These are phyloP conservation scores for Paspalum vaginatum DNA, from an alignment of 176 grass and related monocot genomes.

Conservation along the genomic window DNA sequence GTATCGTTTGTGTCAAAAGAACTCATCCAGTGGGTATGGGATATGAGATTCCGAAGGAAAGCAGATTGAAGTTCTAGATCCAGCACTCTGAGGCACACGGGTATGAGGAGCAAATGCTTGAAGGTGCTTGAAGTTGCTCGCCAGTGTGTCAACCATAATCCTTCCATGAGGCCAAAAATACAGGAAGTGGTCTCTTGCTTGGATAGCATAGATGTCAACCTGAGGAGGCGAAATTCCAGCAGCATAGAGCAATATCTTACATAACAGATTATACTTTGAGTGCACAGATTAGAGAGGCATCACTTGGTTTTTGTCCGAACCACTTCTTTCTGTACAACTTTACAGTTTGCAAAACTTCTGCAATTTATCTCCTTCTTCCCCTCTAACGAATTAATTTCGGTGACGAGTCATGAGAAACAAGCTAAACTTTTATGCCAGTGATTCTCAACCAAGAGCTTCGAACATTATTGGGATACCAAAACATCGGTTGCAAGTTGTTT, in stretches of 20 bases:
- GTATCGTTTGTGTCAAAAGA: constrained; percentile 47
- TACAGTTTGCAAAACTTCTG: neutral
- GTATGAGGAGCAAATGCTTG: constrained; percentile 64
- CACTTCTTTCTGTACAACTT: neutral
- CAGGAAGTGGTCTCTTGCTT: constrained; percentile 51
- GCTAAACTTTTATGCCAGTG: neutral
- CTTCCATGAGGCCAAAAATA: constrained; percentile 52
- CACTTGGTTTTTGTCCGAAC: neutral
- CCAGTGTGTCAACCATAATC: constrained; percentile 51
- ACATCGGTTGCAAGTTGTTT: neutral
- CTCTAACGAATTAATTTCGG: neutral
- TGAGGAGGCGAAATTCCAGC: constrained; percentile 26
- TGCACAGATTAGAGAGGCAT: neutral
- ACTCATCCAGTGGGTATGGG: constrained; percentile 58
- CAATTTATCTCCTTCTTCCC: neutral
- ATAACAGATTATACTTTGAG: neutral
- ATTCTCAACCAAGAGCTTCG: neutral
- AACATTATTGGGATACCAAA: neutral
- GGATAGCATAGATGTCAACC: constrained; percentile 29
- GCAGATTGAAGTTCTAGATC: constrained; percentile 56
- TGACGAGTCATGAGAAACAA: neutral
- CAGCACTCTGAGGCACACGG: constrained; percentile 36
- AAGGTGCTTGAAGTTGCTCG: constrained; percentile 63
- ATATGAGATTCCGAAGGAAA: constrained; percentile 50
- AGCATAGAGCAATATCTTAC: neutral